These are phyloP conservation scores for Hypoxylon fragiforme DNA, from an alignment of 495 filamentous ascomycete species.

Conservation along the genomic window DNA sequence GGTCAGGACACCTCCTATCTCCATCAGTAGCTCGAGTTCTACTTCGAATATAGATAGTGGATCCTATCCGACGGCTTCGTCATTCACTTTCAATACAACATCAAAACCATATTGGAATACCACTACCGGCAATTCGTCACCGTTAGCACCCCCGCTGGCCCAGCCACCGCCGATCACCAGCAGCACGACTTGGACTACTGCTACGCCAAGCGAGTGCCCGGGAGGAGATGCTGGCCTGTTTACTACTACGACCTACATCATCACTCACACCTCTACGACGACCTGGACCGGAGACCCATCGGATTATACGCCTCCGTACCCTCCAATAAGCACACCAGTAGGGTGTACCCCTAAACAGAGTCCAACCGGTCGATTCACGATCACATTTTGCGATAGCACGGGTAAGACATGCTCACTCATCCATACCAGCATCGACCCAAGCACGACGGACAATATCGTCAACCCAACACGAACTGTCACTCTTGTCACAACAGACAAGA, in stretches of 20 bases:
- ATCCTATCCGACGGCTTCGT: conserved; percentile 3
- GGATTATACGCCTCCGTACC: conserved; percentile 49
- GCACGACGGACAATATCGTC: conserved; percentile 31
- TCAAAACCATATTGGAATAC: conserved; percentile 27
- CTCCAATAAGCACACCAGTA: conserved; percentile 40
- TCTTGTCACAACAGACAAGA: conserved; percentile 53
- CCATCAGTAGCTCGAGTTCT: conserved; percentile 5
- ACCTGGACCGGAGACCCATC: conserved; percentile 48
- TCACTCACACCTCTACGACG: conserved; percentile 49
- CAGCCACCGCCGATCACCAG: conserved; percentile 4
- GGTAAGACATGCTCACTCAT: conserved; percentile 33
- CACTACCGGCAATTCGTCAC: conserved; percentile 10
- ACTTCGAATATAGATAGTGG: background rate
- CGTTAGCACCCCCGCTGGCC: conserved; percentile 3
- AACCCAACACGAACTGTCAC: conserved; percentile 35
- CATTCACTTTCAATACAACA: conserved; percentile 16
- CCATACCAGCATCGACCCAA: conserved; percentile 23
- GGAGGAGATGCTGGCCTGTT: conserved; percentile 13
- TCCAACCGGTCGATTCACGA: conserved; percentile 39
- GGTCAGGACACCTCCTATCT: conserved; percentile 5
- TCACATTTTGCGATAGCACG: conserved; percentile 43
- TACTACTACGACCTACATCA: conserved; percentile 40
- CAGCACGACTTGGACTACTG: conserved; percentile 9
- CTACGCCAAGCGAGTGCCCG: conserved; percentile 31
- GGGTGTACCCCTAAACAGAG: conserved; percentile 37